A percentile compares a stretch with the other conserved stretches of the same genome.
Evolutionary conservation across 2,329 filamentous ascomycete genomes (phyloP).

Genomic region (Penicillium sp.): DNA sequence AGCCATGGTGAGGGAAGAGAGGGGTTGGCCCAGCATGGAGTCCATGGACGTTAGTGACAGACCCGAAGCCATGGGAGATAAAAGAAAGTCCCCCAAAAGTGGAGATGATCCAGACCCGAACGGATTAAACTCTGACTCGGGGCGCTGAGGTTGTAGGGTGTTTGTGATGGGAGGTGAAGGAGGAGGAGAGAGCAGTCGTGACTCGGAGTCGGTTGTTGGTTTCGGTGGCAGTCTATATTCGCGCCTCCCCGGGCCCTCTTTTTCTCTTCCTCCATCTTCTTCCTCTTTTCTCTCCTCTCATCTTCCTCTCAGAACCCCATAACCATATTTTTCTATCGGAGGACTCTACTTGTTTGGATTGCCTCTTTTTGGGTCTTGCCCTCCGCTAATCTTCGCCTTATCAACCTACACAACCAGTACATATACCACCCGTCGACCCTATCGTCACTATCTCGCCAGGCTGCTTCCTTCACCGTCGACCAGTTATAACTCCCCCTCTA

Average conservation of each 20-base stretch:
- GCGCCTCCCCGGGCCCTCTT: slow-evolving; percentile 15
- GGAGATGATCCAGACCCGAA: slow-evolving; percentile 7
- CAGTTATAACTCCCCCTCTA: no score
- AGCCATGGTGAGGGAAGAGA: not conserved
- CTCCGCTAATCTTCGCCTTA: not conserved
- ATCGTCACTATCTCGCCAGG: not conserved
- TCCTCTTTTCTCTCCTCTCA: not conserved
- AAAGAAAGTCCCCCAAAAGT: slow-evolving; percentile 1
- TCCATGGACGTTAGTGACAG: slow-evolving; percentile 12
- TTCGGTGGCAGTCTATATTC: slow-evolving; percentile 4
- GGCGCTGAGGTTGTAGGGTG: not conserved
- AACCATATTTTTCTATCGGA: not conserved
- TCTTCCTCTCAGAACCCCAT: not conserved
- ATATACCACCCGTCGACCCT: not conserved
- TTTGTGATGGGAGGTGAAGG: not conserved
- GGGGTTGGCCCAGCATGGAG: not conserved
- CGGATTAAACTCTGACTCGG: not conserved
- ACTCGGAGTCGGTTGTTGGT: not conserved
- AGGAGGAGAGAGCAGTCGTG: not conserved
- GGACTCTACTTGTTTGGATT: not conserved
- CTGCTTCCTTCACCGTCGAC: not conserved
- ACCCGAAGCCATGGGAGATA: slow-evolving; percentile 18
- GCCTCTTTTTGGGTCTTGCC: not conserved
- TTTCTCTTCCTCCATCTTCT: not conserved
- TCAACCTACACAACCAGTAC: not conserved